phyloP scores from a whole-genome alignment of 176 grass and related monocot species.

The Coix lacrymajobi region DNA sequence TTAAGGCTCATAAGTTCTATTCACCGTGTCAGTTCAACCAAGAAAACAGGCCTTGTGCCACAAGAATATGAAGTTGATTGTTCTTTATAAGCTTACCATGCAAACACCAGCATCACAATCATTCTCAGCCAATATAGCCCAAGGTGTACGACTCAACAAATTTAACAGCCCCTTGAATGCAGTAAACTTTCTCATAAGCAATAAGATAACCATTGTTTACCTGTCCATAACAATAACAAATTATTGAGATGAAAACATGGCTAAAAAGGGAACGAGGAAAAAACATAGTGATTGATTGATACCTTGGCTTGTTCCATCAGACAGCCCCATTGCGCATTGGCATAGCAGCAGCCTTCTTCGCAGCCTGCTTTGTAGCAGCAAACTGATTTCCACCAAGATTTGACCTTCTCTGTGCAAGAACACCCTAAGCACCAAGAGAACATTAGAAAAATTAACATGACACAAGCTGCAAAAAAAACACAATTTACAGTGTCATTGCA shows the following conservation, averaged over 20 bases:
- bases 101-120: conserved; percentile 16
- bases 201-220: conserved; percentile 63
- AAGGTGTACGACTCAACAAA: conserved; percentile 18
- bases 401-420: conserved; percentile 73
- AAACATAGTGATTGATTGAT: not conserved
- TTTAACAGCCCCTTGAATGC: conserved; percentile 36
- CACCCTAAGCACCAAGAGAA: conserved; percentile 43
- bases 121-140: conserved; percentile 24
- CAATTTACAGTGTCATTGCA: not conserved
- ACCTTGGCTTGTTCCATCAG: conserved; percentile 82
- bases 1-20: conserved; percentile 6
- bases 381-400: conserved; percentile 81
- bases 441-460: conserved; percentile 21
- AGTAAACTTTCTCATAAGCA: conserved; percentile 36
- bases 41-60: conserved; percentile 13
- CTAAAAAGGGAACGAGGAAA: not conserved
- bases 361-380: conserved; percentile 58
- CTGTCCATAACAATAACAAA: conserved; percentile 34
- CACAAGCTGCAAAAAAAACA: not conserved
- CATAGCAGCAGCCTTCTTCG: conserved; percentile 59
- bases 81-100: conserved; percentile 26
- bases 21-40: conserved; percentile 7
- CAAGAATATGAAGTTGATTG: conserved; percentile 19
- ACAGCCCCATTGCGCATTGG: conserved; percentile 40
- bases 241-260: conserved; percentile 19